Percentiles rank a stretch among this genome's conserved stretches.
These are phyloP conservation scores for Purpureocillium lavendulum DNA, from an alignment of 2,329 filamentous ascomycete genomes.

Conservation along the genomic window DNA sequence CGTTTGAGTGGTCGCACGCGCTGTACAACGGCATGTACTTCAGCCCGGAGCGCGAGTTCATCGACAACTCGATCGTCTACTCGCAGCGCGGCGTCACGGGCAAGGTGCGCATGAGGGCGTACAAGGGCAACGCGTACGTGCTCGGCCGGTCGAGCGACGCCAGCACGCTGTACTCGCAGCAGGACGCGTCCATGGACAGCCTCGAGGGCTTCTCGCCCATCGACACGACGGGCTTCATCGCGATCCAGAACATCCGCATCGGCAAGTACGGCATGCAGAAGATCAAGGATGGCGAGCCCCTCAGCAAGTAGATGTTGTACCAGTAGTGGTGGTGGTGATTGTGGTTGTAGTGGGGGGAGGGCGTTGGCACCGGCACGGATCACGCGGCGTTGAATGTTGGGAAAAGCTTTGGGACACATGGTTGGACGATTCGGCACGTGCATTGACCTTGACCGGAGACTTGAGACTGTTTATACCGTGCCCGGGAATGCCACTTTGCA, in stretches of 20 bases:
- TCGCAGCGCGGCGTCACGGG: constrained; percentile 37
- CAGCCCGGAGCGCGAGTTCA: constrained; percentile 42
- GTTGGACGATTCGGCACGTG: no score
- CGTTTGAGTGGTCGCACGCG: constrained; percentile 30
- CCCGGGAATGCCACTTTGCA: no score
- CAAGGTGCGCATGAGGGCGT: constrained; percentile 17
- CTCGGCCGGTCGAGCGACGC: constrained; percentile 34
- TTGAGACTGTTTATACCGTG: no score
- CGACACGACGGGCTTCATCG: constrained; percentile 60
- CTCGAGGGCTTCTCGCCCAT: constrained; percentile 30
- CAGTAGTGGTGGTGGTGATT: not conserved
- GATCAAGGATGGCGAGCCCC: constrained; percentile 30
- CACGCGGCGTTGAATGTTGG: no score
- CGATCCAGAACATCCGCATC: constrained; percentile 59
- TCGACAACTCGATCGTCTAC: constrained; percentile 53
- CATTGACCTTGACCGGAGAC: no score
- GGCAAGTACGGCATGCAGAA: constrained; percentile 34
- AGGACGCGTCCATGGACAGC: constrained; percentile 42
- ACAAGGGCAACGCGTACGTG: constrained; percentile 43
- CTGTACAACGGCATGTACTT: constrained; percentile 47
- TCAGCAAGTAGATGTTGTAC: constrained; percentile 3
- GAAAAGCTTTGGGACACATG: no score
- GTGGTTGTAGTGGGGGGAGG: not conserved
- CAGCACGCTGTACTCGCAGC: constrained; percentile 42
- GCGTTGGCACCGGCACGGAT: no score